Conservation (phyloP, 73 alveolate genomes). For the Stentor coeruleus region DNA sequence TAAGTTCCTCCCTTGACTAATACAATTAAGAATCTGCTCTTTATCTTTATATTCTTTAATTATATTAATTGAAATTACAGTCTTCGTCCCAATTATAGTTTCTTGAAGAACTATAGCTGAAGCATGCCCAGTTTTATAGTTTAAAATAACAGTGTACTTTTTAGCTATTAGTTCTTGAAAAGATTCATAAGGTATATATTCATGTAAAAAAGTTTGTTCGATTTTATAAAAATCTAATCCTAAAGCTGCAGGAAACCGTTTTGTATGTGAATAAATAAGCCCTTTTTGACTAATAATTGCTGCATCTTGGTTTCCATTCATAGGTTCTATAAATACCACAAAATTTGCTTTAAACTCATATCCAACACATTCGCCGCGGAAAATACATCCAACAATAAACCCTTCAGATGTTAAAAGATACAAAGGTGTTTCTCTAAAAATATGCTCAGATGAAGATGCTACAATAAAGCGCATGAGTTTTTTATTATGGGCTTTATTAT, state of each 20-base stretch:
- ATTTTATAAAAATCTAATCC: no score
- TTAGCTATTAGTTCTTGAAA: no score
- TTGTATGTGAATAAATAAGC: not conserved
- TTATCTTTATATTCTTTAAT: no score
- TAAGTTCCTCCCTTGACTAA: no score
- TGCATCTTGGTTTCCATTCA: not conserved
- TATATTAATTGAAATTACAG: no score
- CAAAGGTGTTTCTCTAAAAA: not conserved
- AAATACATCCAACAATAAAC: not conserved
- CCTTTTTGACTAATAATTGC: not conserved
- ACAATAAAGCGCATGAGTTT: not conserved
- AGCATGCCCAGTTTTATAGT: no score
- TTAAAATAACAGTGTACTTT: no score
- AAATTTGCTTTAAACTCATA: not conserved
- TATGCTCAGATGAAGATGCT: not conserved
- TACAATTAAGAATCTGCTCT: no score
- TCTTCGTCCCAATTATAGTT: no score
- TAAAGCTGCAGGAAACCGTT: not conserved
- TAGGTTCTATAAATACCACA: not conserved
- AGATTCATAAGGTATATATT: no score
- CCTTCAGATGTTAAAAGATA: not conserved
- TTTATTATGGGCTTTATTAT: not conserved
- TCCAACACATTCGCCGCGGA: not conserved
- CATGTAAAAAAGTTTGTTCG: no score
- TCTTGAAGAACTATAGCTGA: no score